Conservation (phyloP, 2,329 filamentous ascomycete genomes). For the Penicillium palitans region DNA sequence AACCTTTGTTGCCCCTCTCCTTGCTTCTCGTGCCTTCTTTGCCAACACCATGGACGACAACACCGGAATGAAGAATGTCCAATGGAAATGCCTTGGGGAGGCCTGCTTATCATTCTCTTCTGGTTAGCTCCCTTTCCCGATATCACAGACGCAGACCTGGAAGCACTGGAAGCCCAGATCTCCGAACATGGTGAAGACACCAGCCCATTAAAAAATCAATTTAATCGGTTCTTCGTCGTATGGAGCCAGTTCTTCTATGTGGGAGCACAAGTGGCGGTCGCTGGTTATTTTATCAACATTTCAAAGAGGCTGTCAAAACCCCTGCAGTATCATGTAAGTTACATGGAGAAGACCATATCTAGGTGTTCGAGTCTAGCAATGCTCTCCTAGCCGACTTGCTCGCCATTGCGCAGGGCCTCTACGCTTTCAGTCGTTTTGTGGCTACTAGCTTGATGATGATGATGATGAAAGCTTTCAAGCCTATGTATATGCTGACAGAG, state of each 20-base stretch:
- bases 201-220: conserved; percentile 57
- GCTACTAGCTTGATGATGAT: conserved; percentile 36
- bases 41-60: conserved; percentile 52
- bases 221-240: conserved; percentile 61
- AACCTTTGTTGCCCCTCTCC: conserved; percentile 56
- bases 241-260: conserved; percentile 65
- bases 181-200: conserved; percentile 22
- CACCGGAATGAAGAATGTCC: conserved; percentile 56
- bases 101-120: conserved; percentile 60
- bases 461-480: no score
- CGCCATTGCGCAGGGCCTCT: conserved; percentile 60
- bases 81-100: conserved; percentile 66
- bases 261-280: conserved; percentile 53
- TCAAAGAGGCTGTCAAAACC: conserved; percentile 41
- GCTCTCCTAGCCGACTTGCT: conserved; percentile 52
- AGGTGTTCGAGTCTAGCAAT: conserved; percentile 10
- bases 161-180: conserved; percentile 50
- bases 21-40: conserved; percentile 64
- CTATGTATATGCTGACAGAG: no score
- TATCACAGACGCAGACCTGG: conserved; percentile 65
- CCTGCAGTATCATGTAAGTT: conserved; percentile 26
- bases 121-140: conserved; percentile 56
- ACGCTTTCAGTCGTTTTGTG: conserved; percentile 60
- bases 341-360: neutral
- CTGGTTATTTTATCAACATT: conserved; percentile 57